phyloP scores from a whole-genome alignment of 108 stramenopile species.

The Fistulifera solaris region DNA sequence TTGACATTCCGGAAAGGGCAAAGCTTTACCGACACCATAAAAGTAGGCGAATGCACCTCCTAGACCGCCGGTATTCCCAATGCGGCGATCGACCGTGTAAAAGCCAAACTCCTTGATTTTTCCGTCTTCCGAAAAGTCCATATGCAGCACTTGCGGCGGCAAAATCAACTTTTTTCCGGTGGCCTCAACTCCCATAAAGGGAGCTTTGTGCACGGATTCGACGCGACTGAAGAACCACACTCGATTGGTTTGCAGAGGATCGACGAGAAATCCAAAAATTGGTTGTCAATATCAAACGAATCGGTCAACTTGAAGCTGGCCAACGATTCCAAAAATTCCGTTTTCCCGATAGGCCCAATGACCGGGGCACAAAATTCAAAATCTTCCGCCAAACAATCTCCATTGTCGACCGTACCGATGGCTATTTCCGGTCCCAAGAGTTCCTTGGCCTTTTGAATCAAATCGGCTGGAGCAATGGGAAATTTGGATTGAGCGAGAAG shows the following conservation, averaged over 20 bases:
- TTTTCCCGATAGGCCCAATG: constrained; percentile 50
- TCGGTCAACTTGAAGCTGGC: constrained; percentile 38
- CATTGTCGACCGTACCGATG: constrained; percentile 41
- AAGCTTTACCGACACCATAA: constrained; percentile 56
- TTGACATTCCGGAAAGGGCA: constrained; percentile 57
- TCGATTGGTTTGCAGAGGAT: constrained; percentile 60
- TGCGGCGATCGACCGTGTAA: constrained; percentile 60
- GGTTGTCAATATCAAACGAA: constrained; percentile 42
- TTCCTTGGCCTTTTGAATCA: constrained; percentile 39
- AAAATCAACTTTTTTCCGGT: constrained; percentile 26
- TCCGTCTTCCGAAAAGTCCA: constrained; percentile 39
- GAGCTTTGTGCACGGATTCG: constrained; percentile 29
- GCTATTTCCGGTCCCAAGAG: constrained; percentile 28
- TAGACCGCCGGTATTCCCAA: constrained; percentile 74
- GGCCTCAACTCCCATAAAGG: constrained; percentile 45
- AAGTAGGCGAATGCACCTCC: constrained; percentile 71
- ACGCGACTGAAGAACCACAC: constrained; percentile 58
- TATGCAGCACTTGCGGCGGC: constrained; percentile 34
- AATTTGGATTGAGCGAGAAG: constrained; percentile 15
- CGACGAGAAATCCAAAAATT: constrained; percentile 48
- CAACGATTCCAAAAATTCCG: constrained; percentile 48
- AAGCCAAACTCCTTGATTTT: constrained; percentile 57
- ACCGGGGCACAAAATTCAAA: constrained; percentile 71
- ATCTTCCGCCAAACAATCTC: constrained; percentile 48
- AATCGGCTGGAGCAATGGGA: constrained; percentile 31